Evolutionary conservation across 2,329 filamentous ascomycete species (phyloP), one percentile per base, ranked within the genome.

Genomic region (Penicillium sp.): DNA sequence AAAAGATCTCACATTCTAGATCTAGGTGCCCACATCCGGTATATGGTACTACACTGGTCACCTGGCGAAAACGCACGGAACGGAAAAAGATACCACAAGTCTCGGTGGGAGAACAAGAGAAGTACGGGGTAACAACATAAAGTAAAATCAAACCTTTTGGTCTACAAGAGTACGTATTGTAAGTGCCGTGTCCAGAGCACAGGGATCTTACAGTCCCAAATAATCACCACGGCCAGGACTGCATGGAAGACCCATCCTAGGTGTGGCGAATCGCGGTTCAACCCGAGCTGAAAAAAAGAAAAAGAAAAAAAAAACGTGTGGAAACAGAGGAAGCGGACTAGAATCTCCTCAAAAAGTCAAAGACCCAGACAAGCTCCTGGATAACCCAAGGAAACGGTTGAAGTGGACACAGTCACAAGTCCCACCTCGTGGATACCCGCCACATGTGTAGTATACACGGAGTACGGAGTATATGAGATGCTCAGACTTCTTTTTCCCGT

Each of bases 181-280:
- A 51, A 48, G 41, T 29, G 48, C 48, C 45, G 52, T 62, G 45
- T 35, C 31, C 26, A 48, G 47, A 58, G 50, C 41, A 55, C 52
- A 52, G 27, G 45, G 21, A 43, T 48, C 26, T 39, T 49, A 45
- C 35, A 49, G 16, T 49, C 22, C 24, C 46, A 19, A 48, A 16
- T 56, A 52, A 56, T 56, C 33, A 52, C 54, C 54, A 56, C 54
- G 54, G 54, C 48, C 54, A 56, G 54, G 33, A 56, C 33, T 48
- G 27, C n/a, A 48, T 48, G 45, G 45, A 19, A 48, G 29, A 31
- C 29, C 19, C 19, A 33, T 21, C 46, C 16, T 45, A 14, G 13
- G 48, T 52, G 61, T 65, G 62, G 62, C 60, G 39, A 63, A 64
- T 63, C 19, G 53, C 57, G 52, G 55, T 60, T 55, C 52, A 56